Percentiles rank a stretch among this genome's conserved stretches.
These are phyloP conservation scores for Saccharomyces kudriavzevii DNA, from an alignment of 805 yeast genomes.

Conservation along the genomic window DNA sequence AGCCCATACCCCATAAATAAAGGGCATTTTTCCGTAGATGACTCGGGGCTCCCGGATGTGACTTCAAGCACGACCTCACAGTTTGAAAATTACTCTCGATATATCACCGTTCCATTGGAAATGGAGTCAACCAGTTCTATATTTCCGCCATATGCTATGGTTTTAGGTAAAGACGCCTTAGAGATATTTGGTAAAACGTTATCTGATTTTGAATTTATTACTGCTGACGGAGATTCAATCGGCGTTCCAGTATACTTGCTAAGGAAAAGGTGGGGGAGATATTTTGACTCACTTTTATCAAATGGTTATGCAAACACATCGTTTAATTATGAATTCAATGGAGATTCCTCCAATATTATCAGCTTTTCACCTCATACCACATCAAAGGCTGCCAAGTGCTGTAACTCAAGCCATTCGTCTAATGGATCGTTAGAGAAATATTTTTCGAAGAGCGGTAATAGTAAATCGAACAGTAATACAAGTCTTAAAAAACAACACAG, in stretches of 20 bases:
- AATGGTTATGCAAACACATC: conserved; percentile 56
- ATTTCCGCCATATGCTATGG: conserved; percentile 69
- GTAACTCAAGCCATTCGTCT: background rate
- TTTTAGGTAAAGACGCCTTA: conserved; percentile 66
- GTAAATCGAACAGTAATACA: background rate
- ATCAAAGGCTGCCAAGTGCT: background rate
- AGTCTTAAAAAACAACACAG: background rate
- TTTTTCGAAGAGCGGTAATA: background rate
- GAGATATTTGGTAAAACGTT: conserved; percentile 55
- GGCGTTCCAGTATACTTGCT: conserved; percentile 54
- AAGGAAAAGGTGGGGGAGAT: conserved; percentile 70
- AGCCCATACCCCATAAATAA: background rate
- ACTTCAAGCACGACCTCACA: conserved; percentile 19
- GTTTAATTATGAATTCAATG: conserved; percentile 21
- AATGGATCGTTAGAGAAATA: background rate
- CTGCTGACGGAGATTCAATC: conserved; percentile 57
- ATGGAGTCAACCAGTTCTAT: conserved; percentile 34
- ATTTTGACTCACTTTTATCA: conserved; percentile 53
- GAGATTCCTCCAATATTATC: conserved; percentile 8
- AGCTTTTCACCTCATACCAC: conserved; percentile 11
- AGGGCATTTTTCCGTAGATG: background rate
- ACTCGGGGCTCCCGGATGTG: conserved; percentile 2
- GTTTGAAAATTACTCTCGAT: conserved; percentile 65
- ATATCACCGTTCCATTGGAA: conserved; percentile 46
- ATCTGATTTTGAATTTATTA: conserved; percentile 64